A percentile compares a stretch with the other conserved stretches of the same genome.
Evolutionary conservation across 257 asterid genomes (phyloP).

Genomic region (Nicotiana tabacum): DNA sequence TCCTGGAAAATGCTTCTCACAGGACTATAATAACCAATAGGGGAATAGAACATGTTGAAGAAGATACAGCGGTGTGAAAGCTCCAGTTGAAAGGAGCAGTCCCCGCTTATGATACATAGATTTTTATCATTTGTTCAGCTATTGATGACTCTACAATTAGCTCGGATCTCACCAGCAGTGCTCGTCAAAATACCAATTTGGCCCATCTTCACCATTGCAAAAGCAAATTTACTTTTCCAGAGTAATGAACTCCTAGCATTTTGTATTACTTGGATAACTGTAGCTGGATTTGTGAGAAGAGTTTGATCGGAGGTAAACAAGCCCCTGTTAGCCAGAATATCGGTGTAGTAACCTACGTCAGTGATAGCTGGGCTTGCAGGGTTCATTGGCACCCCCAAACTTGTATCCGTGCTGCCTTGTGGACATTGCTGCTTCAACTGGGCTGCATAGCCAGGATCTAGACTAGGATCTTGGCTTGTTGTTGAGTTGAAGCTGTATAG

Average conservation of each 20-base stretch:
- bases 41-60: not conserved
- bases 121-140: not conserved
- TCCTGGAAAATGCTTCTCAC: not conserved
- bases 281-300: conserved; percentile 21
- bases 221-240: conserved; percentile 33
- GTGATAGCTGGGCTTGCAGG: conserved; percentile 22
- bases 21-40: not conserved
- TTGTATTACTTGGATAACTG: conserved; percentile 26
- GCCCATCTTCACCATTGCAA: conserved; percentile 46
- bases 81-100: not conserved
- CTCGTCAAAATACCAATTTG: conserved; percentile 38
- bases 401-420: conserved; percentile 21
- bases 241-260: conserved; percentile 22
- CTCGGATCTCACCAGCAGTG: conserved; percentile 49
- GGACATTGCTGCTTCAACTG: conserved; percentile 52
- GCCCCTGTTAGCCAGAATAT: conserved; percentile 27
- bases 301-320: conserved; percentile 42
- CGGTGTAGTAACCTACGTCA: conserved; percentile 25
- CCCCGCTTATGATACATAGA: not conserved
- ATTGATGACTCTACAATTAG: conserved; percentile 51
- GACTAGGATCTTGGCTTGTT: conserved; percentile 45
- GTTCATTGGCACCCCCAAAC: conserved; percentile 53
- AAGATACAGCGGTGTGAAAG: not conserved
- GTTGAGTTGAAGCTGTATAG: conserved; percentile 51
- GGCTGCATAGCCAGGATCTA: conserved; percentile 44